Conservation (phyloP, 208 protist genomes). For the Tritrichomonas foetus region DNA sequence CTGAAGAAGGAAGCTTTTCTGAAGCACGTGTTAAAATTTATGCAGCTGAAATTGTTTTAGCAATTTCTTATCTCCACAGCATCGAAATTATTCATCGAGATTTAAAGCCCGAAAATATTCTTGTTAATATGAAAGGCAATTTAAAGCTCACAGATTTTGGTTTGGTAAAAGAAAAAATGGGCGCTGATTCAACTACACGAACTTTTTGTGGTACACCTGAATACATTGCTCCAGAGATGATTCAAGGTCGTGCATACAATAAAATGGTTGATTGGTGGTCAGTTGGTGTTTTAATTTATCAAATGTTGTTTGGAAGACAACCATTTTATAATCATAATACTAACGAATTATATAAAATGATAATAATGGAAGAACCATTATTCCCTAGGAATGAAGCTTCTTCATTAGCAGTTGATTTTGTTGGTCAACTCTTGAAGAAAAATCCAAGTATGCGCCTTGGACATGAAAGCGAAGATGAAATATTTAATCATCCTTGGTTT, state of each 20-base stretch:
- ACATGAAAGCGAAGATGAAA: slow-evolving; percentile 46
- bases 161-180: slow-evolving; percentile 3
- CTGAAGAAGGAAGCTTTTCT: slow-evolving; percentile 40
- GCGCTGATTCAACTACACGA: neutral
- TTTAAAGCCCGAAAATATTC: slow-evolving; percentile 46
- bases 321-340: slow-evolving; percentile 66
- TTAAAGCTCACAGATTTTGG: slow-evolving; percentile 29
- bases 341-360: slow-evolving; percentile 63
- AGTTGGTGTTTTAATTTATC: slow-evolving; percentile 67
- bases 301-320: slow-evolving; percentile 67
- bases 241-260: slow-evolving; percentile 57
- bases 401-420: slow-evolving; percentile 49
- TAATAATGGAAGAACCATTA: slow-evolving; percentile 52
- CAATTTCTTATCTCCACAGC: slow-evolving; percentile 43
- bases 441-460: slow-evolving; percentile 50
- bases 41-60: slow-evolving; percentile 41
- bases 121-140: slow-evolving; percentile 43
- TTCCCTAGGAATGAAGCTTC: slow-evolving; percentile 55
- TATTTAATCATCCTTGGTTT: slow-evolving; percentile 56
- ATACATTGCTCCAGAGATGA: slow-evolving; percentile 12
- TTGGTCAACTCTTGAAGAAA: slow-evolving; percentile 51
- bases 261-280: slow-evolving; percentile 72
- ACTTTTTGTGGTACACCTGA: slow-evolving; percentile 39
- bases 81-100: slow-evolving; percentile 45
- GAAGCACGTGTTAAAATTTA: slow-evolving; percentile 3